Base-by-base conservation (phyloP, 352 stramenopile genomes). In the Blastocystis hominis region DNA sequence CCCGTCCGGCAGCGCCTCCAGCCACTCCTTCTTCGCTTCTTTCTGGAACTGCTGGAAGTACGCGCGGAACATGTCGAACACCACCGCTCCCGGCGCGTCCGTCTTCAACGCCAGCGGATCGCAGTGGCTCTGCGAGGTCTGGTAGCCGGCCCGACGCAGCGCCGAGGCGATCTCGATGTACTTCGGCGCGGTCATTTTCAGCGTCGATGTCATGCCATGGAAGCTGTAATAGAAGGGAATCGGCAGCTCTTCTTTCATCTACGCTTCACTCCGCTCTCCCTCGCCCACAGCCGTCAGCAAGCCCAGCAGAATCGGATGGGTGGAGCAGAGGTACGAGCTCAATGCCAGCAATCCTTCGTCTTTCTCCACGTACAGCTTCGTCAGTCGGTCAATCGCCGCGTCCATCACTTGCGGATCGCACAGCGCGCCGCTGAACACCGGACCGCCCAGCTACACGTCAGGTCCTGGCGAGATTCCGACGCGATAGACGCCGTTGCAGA, bases 41-140 rank as follows among this genome's bases (percentile, higher is more conserved):
- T 97, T 89, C 30, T 95, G 95, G 91, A 98, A 91, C 76, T 96
- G 93, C 89, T 97, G 95, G 13, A 96, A 94, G 94, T 95, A 98
- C 86, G 92, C 94, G 87, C 95, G 91, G 91, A 98, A 94, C 78
- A 99, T 94, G 90, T 99, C 96, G 95, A 96, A 99, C 66, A 99
- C 91, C 5, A 99, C 93, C 77, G 95, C 90, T 89, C 96, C 97
- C 2, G 97, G 96, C 24, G 97, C 97, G 90, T 97, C 95, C 0
- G 97, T 99, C 91, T 99, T 99, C 81, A 99, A 92, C 47, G 96
- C 96, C 42, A 96, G 91, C 0, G 96, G 95, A 24, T 98, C 94
- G 89, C 98, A 98, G 91, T 99, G 97, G 86, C 96, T 97, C 84
- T 97, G 95, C 88, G 95, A 98, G 36, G 96, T 94, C 86, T 94